These are phyloP conservation scores for Bocquillonia castaneifolia DNA, from an alignment of 441 rosid genomes.

Conservation along the genomic window DNA sequence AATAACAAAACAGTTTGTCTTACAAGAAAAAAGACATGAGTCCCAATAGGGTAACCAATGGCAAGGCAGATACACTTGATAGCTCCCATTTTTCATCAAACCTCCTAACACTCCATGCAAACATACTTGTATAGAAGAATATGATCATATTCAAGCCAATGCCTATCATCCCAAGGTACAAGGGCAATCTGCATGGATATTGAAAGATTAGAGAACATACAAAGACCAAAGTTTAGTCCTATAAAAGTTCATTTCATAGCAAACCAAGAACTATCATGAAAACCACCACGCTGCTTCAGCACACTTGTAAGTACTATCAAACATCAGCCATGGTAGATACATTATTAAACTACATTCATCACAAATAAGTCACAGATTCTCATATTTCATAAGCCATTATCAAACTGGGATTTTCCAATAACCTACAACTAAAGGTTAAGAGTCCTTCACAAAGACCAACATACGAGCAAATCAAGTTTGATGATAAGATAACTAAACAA, in stretches of 20 bases:
- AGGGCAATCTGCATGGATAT: slow-evolving; percentile 64
- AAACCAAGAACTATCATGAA: background rate
- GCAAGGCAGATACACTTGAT: slow-evolving; percentile 69
- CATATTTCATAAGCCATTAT: background rate
- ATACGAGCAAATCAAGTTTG: background rate
- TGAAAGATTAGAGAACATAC: slow-evolving; percentile 8
- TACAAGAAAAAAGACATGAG: slow-evolving; percentile 83
- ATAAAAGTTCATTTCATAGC: slow-evolving; percentile 3
- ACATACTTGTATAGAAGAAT: slow-evolving; percentile 72
- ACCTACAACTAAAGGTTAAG: background rate
- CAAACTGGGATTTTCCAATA: background rate
- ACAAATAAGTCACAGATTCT: background rate
- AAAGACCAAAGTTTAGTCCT: background rate
- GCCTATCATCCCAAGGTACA: slow-evolving; percentile 71
- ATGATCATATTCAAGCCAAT: slow-evolving; percentile 59
- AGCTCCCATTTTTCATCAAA: slow-evolving; percentile 90
- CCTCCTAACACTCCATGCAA: slow-evolving; percentile 76
- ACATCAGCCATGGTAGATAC: background rate
- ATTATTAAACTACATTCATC: background rate
- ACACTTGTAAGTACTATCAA: background rate
- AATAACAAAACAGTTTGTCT: slow-evolving; percentile 29
- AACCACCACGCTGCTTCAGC: background rate
- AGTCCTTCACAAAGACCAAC: background rate
- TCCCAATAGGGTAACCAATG: slow-evolving; percentile 79
- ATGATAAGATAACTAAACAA: background rate